phyloP scores from a whole-genome alignment of 2,329 filamentous ascomycete species.

The Venturiaceae sp. region DNA sequence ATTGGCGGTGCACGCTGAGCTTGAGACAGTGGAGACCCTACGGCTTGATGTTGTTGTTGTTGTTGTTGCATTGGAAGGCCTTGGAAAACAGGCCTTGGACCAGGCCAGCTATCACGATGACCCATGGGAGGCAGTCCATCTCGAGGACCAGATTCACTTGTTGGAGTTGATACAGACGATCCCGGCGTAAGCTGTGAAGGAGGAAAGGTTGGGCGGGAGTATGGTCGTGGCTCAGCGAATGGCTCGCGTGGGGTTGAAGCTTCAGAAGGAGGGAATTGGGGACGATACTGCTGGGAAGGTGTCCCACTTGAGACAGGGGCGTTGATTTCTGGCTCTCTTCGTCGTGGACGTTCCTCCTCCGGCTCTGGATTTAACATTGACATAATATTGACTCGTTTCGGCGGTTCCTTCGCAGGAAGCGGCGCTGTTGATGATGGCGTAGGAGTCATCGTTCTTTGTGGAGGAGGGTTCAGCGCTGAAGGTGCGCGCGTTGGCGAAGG shows the following conservation, averaged over 20 bases:
- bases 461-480: not conserved
- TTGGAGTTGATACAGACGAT: conserved; percentile 7
- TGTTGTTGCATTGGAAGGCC: not conserved
- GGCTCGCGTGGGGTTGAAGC: not conserved
- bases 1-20: conserved; percentile 1
- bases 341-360: conserved; percentile 11
- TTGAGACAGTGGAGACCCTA: not conserved
- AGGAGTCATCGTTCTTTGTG: not conserved
- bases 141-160: not conserved
- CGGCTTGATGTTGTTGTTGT: not conserved
- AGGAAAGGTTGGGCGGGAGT: conserved; percentile 4
- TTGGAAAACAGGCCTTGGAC: not conserved
- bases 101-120: conserved; percentile 7
- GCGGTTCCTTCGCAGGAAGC: conserved; percentile 21
- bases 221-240: not conserved
- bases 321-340: not conserved
- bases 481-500: not conserved
- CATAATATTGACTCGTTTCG: conserved; percentile 24
- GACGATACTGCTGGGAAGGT: not conserved
- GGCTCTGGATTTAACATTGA: conserved; percentile 24
- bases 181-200: not conserved
- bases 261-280: not conserved
- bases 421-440: conserved; percentile 4
- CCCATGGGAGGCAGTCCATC: not conserved
- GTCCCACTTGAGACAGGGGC: not conserved